Base-by-base conservation (phyloP, 2,329 filamentous ascomycete genomes). In the Phialophora tarda region DNA sequence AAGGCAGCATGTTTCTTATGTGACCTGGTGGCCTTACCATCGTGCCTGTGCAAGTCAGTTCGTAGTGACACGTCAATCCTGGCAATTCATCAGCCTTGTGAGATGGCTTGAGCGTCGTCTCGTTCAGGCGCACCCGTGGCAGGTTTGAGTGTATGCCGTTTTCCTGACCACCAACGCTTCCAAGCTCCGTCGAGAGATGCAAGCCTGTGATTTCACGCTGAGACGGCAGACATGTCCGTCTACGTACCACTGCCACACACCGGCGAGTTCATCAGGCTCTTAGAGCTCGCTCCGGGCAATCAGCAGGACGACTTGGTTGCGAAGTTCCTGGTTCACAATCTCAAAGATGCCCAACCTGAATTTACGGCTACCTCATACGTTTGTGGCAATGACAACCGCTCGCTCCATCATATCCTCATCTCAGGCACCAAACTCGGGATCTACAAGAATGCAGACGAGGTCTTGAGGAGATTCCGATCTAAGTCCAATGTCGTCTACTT, bases 401-500 rank as follows among this genome's bases (percentile, higher is more conserved):
- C 34, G 17, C 24, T 21, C 4, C 38, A 62, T 26, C 23, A 41
- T 34, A 53, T 65, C 28, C 26, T 51, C 14, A 62, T 65, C 6
- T 61, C 58, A 4, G 58, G 38, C 23, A 41, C 63, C n/a, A 57
- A 26, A 23, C 51, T 65, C 11, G 63, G 63, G 14, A 65, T 65
- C 34, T 65, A 65, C 58, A 65, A 65, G 44, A 65, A 62, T 17
- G 63, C 63, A 23, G 63, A 65, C 34, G 63, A 62, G 41, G 63
- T 65, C 2, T 32, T 65, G 26, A 48, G 63, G 28, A 55, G 63
- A 41, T 65, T 65, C 24, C 58, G 63, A 21, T 65, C 63, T 1
- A 12, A 24, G 8, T 3, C 41, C 12, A 30, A 62, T n/a, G 48
- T 14, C 10, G 50, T 34, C 5, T 62, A 57, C 32, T n/a, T 66